Base-by-base conservation (phyloP, 169 alveolate species). In the Plasmodium chabaudi region DNA sequence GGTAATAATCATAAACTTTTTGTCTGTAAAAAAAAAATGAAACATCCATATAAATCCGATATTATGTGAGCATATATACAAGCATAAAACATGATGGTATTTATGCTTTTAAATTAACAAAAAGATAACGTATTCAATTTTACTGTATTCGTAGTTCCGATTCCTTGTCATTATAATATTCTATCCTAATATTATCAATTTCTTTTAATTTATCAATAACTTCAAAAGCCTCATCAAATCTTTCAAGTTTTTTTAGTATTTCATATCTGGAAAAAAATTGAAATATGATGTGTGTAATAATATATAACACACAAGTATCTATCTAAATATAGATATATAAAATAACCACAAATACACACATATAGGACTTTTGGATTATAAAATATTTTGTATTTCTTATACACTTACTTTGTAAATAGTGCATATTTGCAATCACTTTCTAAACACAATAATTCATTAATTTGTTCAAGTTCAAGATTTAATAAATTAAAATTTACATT, bases 391-490 rank as follows among this genome's bases (percentile, higher is more conserved):
- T 10, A 23, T 21, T 13, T 7, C 4, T 9, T 63, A 51, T 7
- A 51, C 19, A 9, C 68, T 55, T 53, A 77, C 82, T 61, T 79
- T 25, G 89, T 79, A 44, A 65, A 53, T 55, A 79, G 46, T 15
- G 89, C 89, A 25, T 65, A 79, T 47, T 79, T 79, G 82, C 89
- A 79, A 9, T 55, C 53, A 49, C 49, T 67, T 42, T 79, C 89
- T 61, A 67, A 79, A 65, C 13, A 34, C 42, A 79, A 25, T 9
- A 79, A 60, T 39, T 79, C 89, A 79, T 79, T 47, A 19, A 79
- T 79, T 21, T 67, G 57, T 34, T 67, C 89, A 46, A 79, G 89
- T 39, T 79, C 89, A 6, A 53, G 65, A 51, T 55, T 49, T 15
- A 79, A 56, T 55, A 71, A 67, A 79, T 27, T 15, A n/a, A 67